These are phyloP conservation scores for Flammula alnicola DNA, from an alignment of 1,284 basidiomycete genomes.

Conservation along the genomic window DNA sequence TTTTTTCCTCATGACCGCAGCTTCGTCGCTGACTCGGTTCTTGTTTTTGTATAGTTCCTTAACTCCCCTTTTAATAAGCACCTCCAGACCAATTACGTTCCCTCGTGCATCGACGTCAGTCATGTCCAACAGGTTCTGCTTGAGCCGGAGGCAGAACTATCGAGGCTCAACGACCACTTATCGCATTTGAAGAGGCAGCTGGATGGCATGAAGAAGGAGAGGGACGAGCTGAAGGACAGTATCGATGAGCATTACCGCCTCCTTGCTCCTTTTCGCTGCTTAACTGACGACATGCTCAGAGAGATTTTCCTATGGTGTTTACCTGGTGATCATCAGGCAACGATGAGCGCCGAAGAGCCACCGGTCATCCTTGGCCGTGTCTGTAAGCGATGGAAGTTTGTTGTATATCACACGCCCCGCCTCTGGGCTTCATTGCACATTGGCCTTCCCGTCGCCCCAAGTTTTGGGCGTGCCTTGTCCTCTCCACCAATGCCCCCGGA, in stretches of 20 bases:
- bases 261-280: not conserved
- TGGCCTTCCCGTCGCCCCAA: not conserved
- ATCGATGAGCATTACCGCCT: constrained; percentile 1
- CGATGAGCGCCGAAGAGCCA: not conserved
- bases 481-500: not conserved
- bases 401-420: constrained; percentile 1
- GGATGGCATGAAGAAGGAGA: not conserved
- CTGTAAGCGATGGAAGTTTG: not conserved
- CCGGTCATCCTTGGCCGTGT: constrained; percentile 4
- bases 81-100: not conserved
- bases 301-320: constrained; percentile 3
- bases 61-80: not conserved
- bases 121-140: not conserved
- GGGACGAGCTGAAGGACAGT: not conserved
- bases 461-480: not conserved
- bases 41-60: not conserved
- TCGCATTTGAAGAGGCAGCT: not conserved
- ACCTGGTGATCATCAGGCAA: not conserved
- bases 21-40: no score
- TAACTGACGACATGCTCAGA: constrained; percentile 1
- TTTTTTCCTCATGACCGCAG: no score
- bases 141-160: not conserved
- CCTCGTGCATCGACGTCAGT: not conserved
- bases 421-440: constrained; percentile 8
- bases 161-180: not conserved